These are phyloP conservation scores for Cutaneotrichosporon sp. DNA, from an alignment of 1,284 basidiomycete genomes.

Conservation along the genomic window DNA sequence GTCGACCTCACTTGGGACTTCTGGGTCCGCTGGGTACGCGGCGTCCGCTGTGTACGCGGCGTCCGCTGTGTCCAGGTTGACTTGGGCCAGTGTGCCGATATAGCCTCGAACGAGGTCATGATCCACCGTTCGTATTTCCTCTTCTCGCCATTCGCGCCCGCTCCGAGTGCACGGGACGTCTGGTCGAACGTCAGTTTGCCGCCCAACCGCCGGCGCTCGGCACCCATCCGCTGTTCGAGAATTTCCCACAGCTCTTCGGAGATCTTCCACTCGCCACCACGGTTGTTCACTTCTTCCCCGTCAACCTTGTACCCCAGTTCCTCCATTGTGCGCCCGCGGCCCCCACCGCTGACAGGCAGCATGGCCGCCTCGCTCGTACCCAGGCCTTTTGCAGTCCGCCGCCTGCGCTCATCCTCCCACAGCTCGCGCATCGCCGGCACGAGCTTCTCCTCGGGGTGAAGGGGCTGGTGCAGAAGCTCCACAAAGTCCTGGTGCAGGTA, in stretches of 20 bases:
- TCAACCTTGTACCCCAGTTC: constrained; percentile 40
- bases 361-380: constrained; percentile 34
- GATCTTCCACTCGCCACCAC: constrained; percentile 48
- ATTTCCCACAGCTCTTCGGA: constrained; percentile 41
- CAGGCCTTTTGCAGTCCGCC: constrained; percentile 60
- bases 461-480: constrained; percentile 55
- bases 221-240: constrained; percentile 38
- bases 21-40: constrained; percentile 12
- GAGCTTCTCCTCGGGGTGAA: constrained; percentile 63
- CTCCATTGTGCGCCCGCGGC: constrained; percentile 36
- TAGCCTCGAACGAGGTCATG: constrained; percentile 82
- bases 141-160: constrained; percentile 36
- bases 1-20: too few species aligned
- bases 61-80: constrained; percentile 22
- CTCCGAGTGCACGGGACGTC: constrained; percentile 29
- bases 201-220: constrained; percentile 48
- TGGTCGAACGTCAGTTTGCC: constrained; percentile 31
- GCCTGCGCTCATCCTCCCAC: constrained; percentile 86
- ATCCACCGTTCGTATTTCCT: constrained; percentile 54
- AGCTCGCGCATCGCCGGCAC: constrained; percentile 84
- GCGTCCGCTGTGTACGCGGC: constrained; percentile 24
- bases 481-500: constrained; percentile 68
- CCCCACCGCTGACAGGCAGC: constrained; percentile 44
- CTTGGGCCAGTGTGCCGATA: constrained; percentile 50
- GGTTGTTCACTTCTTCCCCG: constrained; percentile 28